These are phyloP conservation scores for Ailanthus altissimus DNA, from an alignment of 345 rosid species.

Conservation along the genomic window DNA sequence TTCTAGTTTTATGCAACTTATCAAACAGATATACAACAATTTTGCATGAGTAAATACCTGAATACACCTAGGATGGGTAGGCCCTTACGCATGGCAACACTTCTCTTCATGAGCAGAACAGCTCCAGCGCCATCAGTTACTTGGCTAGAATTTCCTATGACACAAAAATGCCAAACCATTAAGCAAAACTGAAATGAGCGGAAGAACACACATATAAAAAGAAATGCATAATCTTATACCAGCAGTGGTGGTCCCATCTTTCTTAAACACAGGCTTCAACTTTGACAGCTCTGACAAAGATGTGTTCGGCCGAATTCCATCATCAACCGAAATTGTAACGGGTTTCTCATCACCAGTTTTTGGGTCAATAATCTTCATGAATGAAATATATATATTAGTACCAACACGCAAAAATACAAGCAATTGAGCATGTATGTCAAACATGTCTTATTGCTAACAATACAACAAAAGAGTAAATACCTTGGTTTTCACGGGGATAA, in stretches of 20 bases:
- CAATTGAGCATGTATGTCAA: not conserved
- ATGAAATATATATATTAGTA: constrained; percentile 20
- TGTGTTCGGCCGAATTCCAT: constrained; percentile 86
- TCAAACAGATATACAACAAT: constrained; percentile 12
- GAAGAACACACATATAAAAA: not conserved
- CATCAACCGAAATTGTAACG: constrained; percentile 73
- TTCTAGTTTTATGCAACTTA: not conserved
- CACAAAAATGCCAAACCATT: constrained; percentile 10
- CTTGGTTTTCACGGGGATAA: constrained; percentile 86
- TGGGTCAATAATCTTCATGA: constrained; percentile 77
- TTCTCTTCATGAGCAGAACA: constrained; percentile 91
- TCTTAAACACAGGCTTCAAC: constrained; percentile 79
- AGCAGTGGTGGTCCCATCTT: constrained; percentile 92
- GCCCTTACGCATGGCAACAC: constrained; percentile 72
- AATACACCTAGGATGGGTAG: constrained; percentile 89
- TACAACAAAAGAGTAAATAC: constrained; percentile 35
- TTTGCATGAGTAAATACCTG: constrained; percentile 44
- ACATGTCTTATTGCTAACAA: not conserved
- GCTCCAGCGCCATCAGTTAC: constrained; percentile 96
- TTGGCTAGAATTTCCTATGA: constrained; percentile 92
- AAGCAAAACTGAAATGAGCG: constrained; percentile 3
- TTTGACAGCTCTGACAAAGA: constrained; percentile 62
- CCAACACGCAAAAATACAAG: not conserved
- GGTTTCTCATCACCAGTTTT: constrained; percentile 80
- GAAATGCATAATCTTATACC: constrained; percentile 44